These are phyloP conservation scores for Craterostigma plantagineum DNA, from an alignment of 257 asterid species.

Conservation along the genomic window DNA sequence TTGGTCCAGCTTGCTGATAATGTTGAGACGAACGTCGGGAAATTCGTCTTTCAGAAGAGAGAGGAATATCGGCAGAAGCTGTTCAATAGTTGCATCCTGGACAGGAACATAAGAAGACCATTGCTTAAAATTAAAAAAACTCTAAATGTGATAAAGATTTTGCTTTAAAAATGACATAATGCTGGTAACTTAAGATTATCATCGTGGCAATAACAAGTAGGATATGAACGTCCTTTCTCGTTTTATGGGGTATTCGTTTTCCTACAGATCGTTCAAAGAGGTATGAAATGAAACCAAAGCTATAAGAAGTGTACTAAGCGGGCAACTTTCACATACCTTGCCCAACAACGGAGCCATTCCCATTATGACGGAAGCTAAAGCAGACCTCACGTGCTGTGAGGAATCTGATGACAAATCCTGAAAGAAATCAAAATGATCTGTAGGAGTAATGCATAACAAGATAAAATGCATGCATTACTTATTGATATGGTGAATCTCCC, in stretches of 20 bases:
- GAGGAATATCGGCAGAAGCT: constrained; percentile 76
- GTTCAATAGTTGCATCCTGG: constrained; percentile 80
- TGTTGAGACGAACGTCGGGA: constrained; percentile 78
- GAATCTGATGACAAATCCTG: constrained; percentile 96
- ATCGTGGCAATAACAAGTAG: too few species aligned
- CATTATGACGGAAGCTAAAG: constrained; percentile 93
- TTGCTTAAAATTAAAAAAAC: too few species aligned
- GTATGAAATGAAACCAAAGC: background rate
- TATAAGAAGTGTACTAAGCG: background rate
- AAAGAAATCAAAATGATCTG: constrained; percentile 7
- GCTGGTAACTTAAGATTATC: too few species aligned
- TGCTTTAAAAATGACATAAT: too few species aligned
- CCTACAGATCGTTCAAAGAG: too few species aligned
- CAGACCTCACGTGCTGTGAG: constrained; percentile 91
- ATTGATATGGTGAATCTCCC: too few species aligned
- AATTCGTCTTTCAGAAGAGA: constrained; percentile 72
- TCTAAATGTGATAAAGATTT: background rate
- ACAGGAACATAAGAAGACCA: too few species aligned
- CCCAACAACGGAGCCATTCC: constrained; percentile 98
- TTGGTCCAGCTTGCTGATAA: constrained; percentile 81
- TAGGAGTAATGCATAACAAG: too few species aligned
- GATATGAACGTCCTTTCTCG: too few species aligned
- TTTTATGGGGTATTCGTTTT: too few species aligned
- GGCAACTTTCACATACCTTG: constrained; percentile 29
- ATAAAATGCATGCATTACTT: too few species aligned